Percentiles rank a stretch among this genome's conserved stretches.
Evolutionary conservation across 352 stramenopile species (phyloP).

Genomic region (Phytophthora capsici): DNA sequence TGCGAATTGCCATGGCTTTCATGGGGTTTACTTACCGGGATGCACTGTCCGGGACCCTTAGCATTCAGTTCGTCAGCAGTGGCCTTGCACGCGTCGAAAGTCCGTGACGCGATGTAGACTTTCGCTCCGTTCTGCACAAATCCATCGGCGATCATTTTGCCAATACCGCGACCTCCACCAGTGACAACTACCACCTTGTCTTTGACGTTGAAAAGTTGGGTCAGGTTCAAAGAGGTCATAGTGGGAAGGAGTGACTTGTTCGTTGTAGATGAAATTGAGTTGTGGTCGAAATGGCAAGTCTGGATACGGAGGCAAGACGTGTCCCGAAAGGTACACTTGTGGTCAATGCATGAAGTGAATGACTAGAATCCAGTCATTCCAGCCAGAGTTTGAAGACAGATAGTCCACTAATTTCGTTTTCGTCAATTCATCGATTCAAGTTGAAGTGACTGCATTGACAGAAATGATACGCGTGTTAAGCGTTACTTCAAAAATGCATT

Average conservation of each 20-base stretch:
- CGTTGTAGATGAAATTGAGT: not conserved
- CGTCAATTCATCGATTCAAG: not conserved
- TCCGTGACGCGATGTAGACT: conserved; percentile 93
- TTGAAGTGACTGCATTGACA: not conserved
- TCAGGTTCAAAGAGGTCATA: conserved; percentile 29
- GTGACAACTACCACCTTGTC: conserved; percentile 92
- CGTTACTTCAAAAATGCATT: not conserved
- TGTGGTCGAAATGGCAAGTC: not conserved
- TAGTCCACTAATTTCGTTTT: too few relatives aligned
- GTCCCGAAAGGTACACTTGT: too few relatives aligned
- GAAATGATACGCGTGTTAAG: too few relatives aligned
- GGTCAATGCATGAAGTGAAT: conserved; percentile 5
- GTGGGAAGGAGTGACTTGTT: conserved; percentile 1
- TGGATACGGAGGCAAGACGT: too few relatives aligned
- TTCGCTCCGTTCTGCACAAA: conserved; percentile 93
- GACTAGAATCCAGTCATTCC: conserved; percentile 8
- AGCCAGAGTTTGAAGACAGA: not conserved
- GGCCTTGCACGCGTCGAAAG: conserved; percentile 77
- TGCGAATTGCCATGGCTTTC: not conserved
- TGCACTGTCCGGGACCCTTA: conserved; percentile 65
- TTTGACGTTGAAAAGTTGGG: conserved; percentile 49
- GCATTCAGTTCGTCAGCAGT: conserved; percentile 76
- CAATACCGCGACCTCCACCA: conserved; percentile 94
- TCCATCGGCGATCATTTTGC: conserved; percentile 95
- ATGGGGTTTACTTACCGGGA: conserved; percentile 37